Evolutionary conservation across 2,329 filamentous ascomycete genomes (phyloP).

Genomic region (Zasmidium citrigriseum): DNA sequence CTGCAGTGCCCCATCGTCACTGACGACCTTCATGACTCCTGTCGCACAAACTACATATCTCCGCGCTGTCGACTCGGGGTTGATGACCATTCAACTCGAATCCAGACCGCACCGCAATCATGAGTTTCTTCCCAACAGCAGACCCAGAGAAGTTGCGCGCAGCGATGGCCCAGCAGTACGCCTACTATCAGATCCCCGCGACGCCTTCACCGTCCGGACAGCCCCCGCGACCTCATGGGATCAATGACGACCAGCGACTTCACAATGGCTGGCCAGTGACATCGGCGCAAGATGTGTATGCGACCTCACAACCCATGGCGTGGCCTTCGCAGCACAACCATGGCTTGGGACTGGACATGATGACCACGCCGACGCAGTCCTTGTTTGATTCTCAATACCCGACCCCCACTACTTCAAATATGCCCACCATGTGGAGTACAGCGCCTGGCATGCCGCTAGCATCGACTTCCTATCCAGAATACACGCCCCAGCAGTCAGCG

Average conservation of each 20-base stretch:
- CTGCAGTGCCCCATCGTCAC: constrained; percentile 7
- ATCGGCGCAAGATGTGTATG: constrained; percentile 13
- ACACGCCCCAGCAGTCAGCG: background rate
- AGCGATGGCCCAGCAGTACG: constrained; percentile 16
- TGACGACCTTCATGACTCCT: constrained; percentile 13
- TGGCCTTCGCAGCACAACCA: constrained; percentile 15
- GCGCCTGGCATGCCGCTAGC: background rate
- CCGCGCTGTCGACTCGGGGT: background rate
- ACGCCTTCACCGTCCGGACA: background rate
- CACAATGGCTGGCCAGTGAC: constrained; percentile 4
- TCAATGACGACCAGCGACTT: constrained; percentile 2
- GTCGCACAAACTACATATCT: constrained; percentile 13
- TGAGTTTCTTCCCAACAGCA: constrained; percentile 21
- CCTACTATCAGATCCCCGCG: constrained; percentile 6
- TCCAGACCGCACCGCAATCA: constrained; percentile 9
- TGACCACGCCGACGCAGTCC: constrained; percentile 21
- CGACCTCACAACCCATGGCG: constrained; percentile 17
- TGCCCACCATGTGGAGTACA: background rate
- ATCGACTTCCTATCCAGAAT: background rate
- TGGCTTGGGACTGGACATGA: constrained; percentile 10
- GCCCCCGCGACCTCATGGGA: constrained; percentile 1
- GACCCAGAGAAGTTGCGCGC: constrained; percentile 9
- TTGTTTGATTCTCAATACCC: constrained; percentile 11
- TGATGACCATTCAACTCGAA: background rate
- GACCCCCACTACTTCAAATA: background rate